Conservation (phyloP, 2,329 filamentous ascomycete species). For the Onygenales sp. region DNA sequence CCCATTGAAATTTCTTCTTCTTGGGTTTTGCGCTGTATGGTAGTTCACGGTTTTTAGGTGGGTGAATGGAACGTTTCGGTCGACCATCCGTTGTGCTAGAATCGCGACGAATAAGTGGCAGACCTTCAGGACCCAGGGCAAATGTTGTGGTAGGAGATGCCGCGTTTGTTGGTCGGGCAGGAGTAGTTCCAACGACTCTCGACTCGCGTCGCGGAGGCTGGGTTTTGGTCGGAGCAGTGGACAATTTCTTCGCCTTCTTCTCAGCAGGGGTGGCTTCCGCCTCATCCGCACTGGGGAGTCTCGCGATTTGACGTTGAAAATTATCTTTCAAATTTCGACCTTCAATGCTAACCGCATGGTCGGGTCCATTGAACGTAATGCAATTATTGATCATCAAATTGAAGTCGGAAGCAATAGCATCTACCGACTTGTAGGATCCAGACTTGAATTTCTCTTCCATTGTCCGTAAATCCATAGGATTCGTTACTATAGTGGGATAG, state of each 20-base stretch:
- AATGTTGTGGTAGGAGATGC: conserved; percentile 49
- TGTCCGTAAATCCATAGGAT: conserved; percentile 74
- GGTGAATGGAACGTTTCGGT: conserved; percentile 88
- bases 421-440: conserved; percentile 58
- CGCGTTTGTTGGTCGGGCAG: conserved; percentile 30
- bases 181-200: conserved; percentile 14
- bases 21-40: conserved; percentile 81
- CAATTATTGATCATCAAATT: conserved; percentile 72
- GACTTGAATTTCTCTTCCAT: conserved; percentile 74
- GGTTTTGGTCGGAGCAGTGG: conserved; percentile 27
- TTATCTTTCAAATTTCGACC: conserved; percentile 53
- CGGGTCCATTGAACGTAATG: conserved; percentile 68
- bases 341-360: conserved; percentile 62
- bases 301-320: conserved; percentile 52
- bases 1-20: conserved; percentile 79
- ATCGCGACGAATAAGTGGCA: conserved; percentile 76
- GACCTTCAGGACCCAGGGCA: conserved; percentile 65
- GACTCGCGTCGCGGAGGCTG: conserved; percentile 42
- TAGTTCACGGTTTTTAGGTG: conserved; percentile 83
- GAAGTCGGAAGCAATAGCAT: conserved; percentile 65
- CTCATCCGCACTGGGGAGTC: conserved; percentile 47
- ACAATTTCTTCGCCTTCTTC: conserved; percentile 45
- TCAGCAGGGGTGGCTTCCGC: conserved; percentile 53
- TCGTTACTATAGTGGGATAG: conserved; percentile 61
- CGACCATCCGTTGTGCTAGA: conserved; percentile 69